Percentiles rank a stretch among this genome's conserved stretches.
phyloP scores from a whole-genome alignment of 2,329 filamentous ascomycete genomes.

The Plectosphaerella cucumerina region DNA sequence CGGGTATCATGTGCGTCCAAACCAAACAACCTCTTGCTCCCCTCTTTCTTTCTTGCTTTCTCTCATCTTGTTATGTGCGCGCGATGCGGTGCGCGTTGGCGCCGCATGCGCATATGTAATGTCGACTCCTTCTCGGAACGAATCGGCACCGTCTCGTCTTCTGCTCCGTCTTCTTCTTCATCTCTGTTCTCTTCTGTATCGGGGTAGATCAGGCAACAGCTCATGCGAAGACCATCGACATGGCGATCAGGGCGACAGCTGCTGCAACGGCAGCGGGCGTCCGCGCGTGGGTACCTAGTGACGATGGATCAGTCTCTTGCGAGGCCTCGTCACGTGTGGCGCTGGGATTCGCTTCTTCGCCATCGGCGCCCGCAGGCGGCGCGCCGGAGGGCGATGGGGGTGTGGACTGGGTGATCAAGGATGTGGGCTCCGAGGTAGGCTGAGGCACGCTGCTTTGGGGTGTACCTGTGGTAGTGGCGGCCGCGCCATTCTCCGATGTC shows the following conservation, averaged over 20 bases:
- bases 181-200: no score
- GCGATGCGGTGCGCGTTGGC: no score
- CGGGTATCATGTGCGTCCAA: constrained; percentile 5
- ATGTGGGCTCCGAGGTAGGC: not conserved
- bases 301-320: not conserved
- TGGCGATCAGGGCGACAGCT: not conserved
- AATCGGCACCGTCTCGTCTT: no score
- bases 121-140: no score
- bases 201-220: not conserved
- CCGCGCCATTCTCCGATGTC: not conserved
- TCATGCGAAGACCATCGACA: not conserved
- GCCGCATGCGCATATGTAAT: no score
- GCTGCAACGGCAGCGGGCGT: not conserved
- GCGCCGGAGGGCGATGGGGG: not conserved
- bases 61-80: no score
- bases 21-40: not conserved
- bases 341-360: not conserved
- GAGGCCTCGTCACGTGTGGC: not conserved
- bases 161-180: no score
- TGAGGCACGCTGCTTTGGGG: not conserved
- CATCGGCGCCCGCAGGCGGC: not conserved
- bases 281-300: not conserved
- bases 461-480: not conserved
- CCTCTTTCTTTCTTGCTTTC: no score
- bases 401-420: not conserved